Percentiles rank a stretch among this genome's conserved stretches.
phyloP scores from a whole-genome alignment of 176 grass and related monocot genomes.

The Phragmites australis region DNA sequence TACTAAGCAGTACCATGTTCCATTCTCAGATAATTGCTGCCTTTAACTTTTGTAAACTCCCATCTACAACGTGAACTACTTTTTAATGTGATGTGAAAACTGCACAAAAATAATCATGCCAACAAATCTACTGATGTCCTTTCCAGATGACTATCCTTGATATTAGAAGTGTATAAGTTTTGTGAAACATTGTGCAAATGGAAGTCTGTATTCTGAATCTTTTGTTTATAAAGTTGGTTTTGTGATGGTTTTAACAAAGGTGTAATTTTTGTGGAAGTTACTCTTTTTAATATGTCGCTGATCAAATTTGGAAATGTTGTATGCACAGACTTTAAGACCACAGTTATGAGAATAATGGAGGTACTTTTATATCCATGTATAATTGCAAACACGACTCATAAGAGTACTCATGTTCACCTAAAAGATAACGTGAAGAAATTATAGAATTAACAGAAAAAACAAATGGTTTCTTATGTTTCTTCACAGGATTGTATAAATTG shows the following conservation, averaged over 20 bases:
- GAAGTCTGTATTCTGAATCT: background rate
- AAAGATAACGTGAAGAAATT: background rate
- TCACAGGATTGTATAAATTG: slow-evolving; percentile 16
- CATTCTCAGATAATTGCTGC: background rate
- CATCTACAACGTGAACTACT: background rate
- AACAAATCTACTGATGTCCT: background rate
- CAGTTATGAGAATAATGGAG: background rate
- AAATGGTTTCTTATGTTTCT: background rate
- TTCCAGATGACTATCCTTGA: background rate
- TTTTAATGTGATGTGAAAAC: background rate
- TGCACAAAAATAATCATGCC: background rate
- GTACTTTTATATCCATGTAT: background rate
- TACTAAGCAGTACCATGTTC: background rate
- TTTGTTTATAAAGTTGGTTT: background rate
- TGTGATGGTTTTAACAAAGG: background rate
- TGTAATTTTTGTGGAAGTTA: background rate
- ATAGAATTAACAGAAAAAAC: background rate
- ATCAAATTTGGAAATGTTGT: background rate
- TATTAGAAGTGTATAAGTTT: background rate
- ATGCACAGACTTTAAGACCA: background rate
- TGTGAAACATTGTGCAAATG: background rate
- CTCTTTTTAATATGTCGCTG: background rate
- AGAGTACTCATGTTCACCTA: background rate
- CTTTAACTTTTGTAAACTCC: background rate
- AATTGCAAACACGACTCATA: background rate